Base-by-base conservation (phyloP, 1,139 yeast genomes). In the Saccharomyces hybrid region DNA sequence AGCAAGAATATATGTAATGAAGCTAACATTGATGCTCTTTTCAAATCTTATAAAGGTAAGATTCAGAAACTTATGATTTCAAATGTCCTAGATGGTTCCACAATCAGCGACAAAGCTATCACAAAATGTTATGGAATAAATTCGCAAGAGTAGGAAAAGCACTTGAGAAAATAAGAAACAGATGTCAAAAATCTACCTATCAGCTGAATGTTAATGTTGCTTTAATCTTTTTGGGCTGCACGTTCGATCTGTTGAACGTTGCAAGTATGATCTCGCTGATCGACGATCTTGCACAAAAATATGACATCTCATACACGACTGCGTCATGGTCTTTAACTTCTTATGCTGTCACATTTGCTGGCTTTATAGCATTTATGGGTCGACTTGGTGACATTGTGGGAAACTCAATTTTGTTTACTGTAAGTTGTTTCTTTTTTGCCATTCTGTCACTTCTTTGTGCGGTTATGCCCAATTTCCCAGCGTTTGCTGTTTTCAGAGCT, bases 401-500 rank as follows among this genome's bases (percentile, higher is more conserved):
- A 5, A 62, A 68, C 3, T 64, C 70, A 46, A 58, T 53, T 16
- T 56, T 67, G 25, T 69, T 60, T 27, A 55, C 56, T 9, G 20
- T 53, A 1, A 53, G 53, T 41, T 47, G 55, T 20, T 49, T 55
- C 6, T 25, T 56, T 9, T 55, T 67, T 51, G 53, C 62, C 27
- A 48, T 69, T 2, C 63, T 63, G 47, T 58, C 68, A 6, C 55
- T 69, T 41, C 56, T 70, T 6, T 55, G 62, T 54, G 73, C 72
- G 2, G 62, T 63, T 23, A 65, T 68, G 28, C 61, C 61, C 16
- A 60, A 63, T 6, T 59, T 73, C 29, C 61, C 67, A 46, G 71
- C 61, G 0, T 57, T 73, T 50, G 69, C 72, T 46, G 67, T 71
- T 0, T 65, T 73, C 42, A 65, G 76, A 57, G 74, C 76, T 1